A percentile compares a stretch with the other conserved stretches of the same genome.
phyloP scores from a whole-genome alignment of 352 stramenopile species.

The Globisporangium iwayamae region DNA sequence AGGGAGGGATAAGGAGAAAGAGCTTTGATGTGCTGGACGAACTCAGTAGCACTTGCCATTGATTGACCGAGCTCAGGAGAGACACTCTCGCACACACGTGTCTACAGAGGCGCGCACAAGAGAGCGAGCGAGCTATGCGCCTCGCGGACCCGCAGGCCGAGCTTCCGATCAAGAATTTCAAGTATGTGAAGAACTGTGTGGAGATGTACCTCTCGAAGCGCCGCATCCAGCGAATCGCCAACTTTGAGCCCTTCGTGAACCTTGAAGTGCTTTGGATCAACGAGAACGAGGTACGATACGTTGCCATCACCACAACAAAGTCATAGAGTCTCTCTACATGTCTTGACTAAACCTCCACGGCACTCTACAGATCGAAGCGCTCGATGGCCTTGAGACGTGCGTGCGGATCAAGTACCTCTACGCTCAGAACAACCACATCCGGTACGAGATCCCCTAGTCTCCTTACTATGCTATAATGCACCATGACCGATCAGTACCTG shows the following conservation, averaged over 20 bases:
- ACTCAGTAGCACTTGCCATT: neutral
- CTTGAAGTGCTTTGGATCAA: conserved; percentile 90
- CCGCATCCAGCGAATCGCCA: conserved; percentile 69
- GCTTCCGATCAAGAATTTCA: conserved; percentile 85
- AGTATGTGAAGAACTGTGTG: conserved; percentile 88
- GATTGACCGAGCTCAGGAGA: neutral
- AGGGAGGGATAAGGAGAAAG: neutral
- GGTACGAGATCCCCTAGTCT: conserved; percentile 14
- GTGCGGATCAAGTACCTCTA: conserved; percentile 89
- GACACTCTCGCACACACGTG: neutral
- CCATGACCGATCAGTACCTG: neutral
- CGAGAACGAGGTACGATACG: conserved; percentile 58
- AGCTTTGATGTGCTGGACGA: neutral
- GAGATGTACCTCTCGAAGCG: conserved; percentile 83
- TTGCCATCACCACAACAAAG: neutral
- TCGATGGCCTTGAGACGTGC: conserved; percentile 76
- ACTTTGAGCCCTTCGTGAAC: conserved; percentile 87
- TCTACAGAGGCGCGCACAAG: neutral
- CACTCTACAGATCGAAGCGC: conserved; percentile 37
- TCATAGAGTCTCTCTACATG: neutral
- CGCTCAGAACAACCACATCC: conserved; percentile 83
- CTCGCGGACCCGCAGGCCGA: conserved; percentile 73
- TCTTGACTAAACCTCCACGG: neutral
- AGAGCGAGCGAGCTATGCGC: conserved; percentile 18
- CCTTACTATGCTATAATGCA: conserved; percentile 1